phyloP scores from a whole-genome alignment of 176 grass and related monocot genomes.

The Tillandsia leiboldiana region DNA sequence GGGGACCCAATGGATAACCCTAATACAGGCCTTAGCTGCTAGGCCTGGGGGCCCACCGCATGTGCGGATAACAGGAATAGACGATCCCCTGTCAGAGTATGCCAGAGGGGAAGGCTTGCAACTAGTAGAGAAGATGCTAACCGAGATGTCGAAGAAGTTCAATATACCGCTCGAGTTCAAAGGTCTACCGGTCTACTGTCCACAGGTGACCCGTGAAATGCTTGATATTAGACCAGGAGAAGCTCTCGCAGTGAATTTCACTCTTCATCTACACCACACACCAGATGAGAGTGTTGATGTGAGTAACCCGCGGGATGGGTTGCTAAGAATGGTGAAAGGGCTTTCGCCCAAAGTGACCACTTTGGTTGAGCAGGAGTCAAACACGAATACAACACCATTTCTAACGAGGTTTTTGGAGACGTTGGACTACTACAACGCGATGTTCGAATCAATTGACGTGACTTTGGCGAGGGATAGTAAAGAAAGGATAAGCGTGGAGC shows the following conservation, averaged over 20 bases:
- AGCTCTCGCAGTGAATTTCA: slow-evolving; percentile 88
- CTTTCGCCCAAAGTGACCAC: slow-evolving; percentile 86
- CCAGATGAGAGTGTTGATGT: slow-evolving; percentile 85
- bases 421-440: slow-evolving; percentile 78
- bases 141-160: slow-evolving; percentile 74
- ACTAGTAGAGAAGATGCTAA: slow-evolving; percentile 69
- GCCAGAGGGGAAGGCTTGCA: slow-evolving; percentile 69
- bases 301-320: slow-evolving; percentile 80
- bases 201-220: slow-evolving; percentile 70
- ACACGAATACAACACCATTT: slow-evolving; percentile 93
- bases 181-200: slow-evolving; percentile 36
- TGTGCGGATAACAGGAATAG: slow-evolving; percentile 85
- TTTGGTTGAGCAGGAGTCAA: slow-evolving; percentile 90
- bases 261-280: slow-evolving; percentile 80
- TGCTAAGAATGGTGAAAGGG: slow-evolving; percentile 86
- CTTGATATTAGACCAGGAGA: slow-evolving; percentile 67
- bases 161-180: slow-evolving; percentile 85
- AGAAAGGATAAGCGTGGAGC: slow-evolving; percentile 84
- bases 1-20: slow-evolving; percentile 95
- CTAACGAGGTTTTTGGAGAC: slow-evolving; percentile 75
- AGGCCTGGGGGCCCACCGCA: slow-evolving; percentile 77
- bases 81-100: slow-evolving; percentile 58
- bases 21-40: slow-evolving; percentile 85
- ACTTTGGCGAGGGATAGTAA: slow-evolving; percentile 57
- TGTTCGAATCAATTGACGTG: slow-evolving; percentile 83